A percentile compares a stretch with the other conserved stretches of the same genome.
These are phyloP conservation scores for Rubroshorea leprosula DNA, from an alignment of 345 rosid species.

Conservation along the genomic window DNA sequence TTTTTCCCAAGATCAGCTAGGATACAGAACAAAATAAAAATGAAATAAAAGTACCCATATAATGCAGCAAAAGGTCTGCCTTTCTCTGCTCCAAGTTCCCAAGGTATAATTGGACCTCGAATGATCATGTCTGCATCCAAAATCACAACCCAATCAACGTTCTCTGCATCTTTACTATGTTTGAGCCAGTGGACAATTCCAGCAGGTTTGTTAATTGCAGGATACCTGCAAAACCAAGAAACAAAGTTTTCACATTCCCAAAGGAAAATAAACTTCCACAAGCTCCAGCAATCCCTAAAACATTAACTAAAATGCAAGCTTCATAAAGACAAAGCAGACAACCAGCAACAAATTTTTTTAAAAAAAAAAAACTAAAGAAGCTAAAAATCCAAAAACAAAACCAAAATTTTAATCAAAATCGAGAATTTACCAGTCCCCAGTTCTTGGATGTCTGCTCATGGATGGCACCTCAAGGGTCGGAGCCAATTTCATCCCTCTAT, in stretches of 20 bases:
- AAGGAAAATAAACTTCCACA: background rate
- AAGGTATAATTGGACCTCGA: constrained; percentile 87
- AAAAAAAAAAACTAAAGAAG: too few relatives aligned
- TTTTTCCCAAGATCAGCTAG: too few relatives aligned
- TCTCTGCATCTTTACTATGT: constrained; percentile 81
- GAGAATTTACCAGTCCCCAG: constrained; percentile 71
- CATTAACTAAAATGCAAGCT: background rate
- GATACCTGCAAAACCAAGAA: constrained; percentile 58
- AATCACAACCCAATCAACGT: constrained; percentile 96
- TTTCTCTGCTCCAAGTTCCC: constrained; percentile 90
- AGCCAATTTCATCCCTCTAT: constrained; percentile 85
- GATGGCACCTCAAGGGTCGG: constrained; percentile 88
- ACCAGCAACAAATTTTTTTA: too few relatives aligned
- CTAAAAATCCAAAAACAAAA: background rate
- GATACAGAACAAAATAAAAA: background rate
- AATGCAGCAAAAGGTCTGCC: constrained; percentile 87
- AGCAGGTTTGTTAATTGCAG: constrained; percentile 96
- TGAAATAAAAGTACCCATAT: constrained; percentile 56
- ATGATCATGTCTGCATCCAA: constrained; percentile 97
- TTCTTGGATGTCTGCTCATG: constrained; percentile 88
- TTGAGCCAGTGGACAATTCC: constrained; percentile 92
- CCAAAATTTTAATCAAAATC: constrained; percentile 2
- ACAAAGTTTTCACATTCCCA: background rate
- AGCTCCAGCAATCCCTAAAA: background rate
- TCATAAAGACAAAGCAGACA: background rate